Conservation (phyloP, 306 rosid species). For the Mucuna pruriens region DNA sequence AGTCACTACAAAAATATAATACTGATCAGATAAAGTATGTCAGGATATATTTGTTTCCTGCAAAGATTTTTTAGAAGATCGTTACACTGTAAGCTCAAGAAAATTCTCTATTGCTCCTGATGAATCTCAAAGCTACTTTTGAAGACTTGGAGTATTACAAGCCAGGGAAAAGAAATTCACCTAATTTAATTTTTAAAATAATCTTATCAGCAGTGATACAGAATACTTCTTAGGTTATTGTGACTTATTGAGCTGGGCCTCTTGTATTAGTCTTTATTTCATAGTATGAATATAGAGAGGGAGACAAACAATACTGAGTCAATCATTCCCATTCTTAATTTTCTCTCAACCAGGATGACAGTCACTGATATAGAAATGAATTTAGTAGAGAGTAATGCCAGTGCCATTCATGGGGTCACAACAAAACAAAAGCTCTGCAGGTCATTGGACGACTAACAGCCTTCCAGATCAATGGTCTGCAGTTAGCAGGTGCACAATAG, state of each 20-base stretch:
- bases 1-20: background rate
- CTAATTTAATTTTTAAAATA: conserved; percentile 13
- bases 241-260: background rate
- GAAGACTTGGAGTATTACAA: background rate
- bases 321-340: background rate
- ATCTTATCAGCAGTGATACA: background rate
- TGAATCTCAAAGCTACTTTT: conserved; percentile 15
- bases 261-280: background rate
- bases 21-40: background rate
- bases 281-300: background rate
- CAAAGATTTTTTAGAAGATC: background rate
- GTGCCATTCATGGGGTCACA: background rate
- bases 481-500: background rate
- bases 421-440: background rate
- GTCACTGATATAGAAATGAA: background rate
- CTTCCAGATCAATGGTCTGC: background rate
- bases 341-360: background rate
- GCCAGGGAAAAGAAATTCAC: conserved; percentile 5
- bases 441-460: background rate
- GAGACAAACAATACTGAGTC: background rate
- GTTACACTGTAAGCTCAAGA: background rate
- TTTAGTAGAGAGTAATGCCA: background rate
- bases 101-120: conserved; percentile 12
- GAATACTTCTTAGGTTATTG: background rate
- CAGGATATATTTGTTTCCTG: background rate